Evolutionary conservation across 1,139 yeast genomes (phyloP), one percentile per base, ranked within the genome.

Genomic region (Zygosaccharomyces sapae): DNA sequence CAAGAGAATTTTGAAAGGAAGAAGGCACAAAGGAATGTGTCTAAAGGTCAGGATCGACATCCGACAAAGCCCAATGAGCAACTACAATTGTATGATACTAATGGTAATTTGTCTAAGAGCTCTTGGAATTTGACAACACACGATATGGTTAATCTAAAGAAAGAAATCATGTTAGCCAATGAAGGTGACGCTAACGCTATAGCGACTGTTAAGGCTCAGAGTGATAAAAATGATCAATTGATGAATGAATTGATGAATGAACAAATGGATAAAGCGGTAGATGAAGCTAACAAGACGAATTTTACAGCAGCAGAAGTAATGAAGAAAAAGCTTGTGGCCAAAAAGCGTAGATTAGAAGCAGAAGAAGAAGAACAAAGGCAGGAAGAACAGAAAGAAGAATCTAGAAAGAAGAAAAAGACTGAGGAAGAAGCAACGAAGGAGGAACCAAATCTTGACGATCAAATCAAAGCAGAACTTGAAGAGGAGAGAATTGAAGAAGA

Each of bases 101-200:
- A 76, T 27, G 95, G 94, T 4, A 79, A 83, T 30, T 49, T 65
- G 10, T 66, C 67, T 5, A 58, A 63, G 72, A 54, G 88, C 78
- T 34, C 90, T 80, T 38, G 83, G 83, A 18, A 80, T 85, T 73
- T 87, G 65, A 70, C 83, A 4, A 87, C 87, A 56, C 76, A 80
- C 52, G 95, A 88, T 51, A 75, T 87, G 58, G 94, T 84, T 9
- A 76, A 79, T 45, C 76, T 84, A 57, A 73, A 84, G 41, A 81
- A 75, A 41, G 77, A 80, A 16, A 75, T 86, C n/a, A 83, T 83
- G 36, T 71, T 81, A 57, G 95, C 95, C 0, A 84, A 83, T 55
- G 74, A 82, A 71, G 86, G 88, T 24, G 84, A 87, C 63, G 74
- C 77, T 42, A 77, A 76, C 47, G 92, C 90, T 1, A 87, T 90